A percentile compares a stretch with the other conserved stretches of the same genome.
These are phyloP conservation scores for Ambrosia artemisiifolia DNA, from an alignment of 129 eudicot species.

Conservation along the genomic window DNA sequence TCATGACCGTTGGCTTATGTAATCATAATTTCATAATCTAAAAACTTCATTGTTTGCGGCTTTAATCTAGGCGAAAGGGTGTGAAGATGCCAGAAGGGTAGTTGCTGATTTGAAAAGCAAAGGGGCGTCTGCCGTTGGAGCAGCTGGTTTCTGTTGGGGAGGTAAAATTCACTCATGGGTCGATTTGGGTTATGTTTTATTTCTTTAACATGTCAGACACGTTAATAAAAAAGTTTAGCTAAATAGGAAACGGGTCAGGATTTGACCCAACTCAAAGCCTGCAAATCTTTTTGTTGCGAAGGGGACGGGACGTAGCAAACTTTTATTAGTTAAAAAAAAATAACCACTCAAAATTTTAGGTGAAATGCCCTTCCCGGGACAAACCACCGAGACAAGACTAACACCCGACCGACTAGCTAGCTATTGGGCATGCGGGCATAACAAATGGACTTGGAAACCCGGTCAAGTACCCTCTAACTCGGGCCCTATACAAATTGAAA, in stretches of 20 bases:
- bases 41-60: background rate
- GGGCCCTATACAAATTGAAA: no score
- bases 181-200: background rate
- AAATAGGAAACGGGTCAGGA: background rate
- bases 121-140: conserved; percentile 52
- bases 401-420: no score
- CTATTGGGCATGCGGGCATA: no score
- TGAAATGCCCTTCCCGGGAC: no score
- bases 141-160: conserved; percentile 78
- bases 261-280: no score
- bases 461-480: no score
- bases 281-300: no score
- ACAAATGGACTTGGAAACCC: no score
- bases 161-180: conserved; percentile 30
- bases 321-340: no score
- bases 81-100: conserved; percentile 55
- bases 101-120: conserved; percentile 46
- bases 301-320: no score
- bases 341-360: no score
- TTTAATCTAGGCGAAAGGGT: conserved; percentile 41
- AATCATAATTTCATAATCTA: background rate
- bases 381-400: no score
- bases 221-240: background rate
- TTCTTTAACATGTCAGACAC: background rate
- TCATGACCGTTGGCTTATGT: background rate